Base-by-base conservation (phyloP, 306 rosid genomes). In the Vigna angularis region DNA sequence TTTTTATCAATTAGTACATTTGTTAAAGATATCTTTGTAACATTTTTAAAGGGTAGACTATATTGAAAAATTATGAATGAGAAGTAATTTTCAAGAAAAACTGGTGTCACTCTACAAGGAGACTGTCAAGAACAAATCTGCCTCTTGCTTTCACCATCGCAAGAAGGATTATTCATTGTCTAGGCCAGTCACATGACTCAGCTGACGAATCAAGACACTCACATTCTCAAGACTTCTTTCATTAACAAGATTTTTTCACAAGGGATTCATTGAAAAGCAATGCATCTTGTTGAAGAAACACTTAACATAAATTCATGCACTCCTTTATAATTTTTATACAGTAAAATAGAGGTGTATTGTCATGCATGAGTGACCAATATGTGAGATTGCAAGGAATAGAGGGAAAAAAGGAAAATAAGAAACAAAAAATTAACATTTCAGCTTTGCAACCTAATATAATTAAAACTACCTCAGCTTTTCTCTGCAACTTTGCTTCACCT, bases 381-480 rank as follows among this genome's bases (percentile, higher is more conserved):
- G 50, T 24, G 28, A 40, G 66, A 73, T 53, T 50, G 57, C 24
- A 53, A 32, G n/a, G 69, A 74, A 17, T 50, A 44, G 44, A 65
- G 52, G 47, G 47, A 14, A 72, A 14, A 11, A 9, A 11, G 18
- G 4, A 63, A n/a, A 66, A 20, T n/a, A 22, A 66, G 4, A 61
- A 10, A 49, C 47, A 76, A 36, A 8, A 22, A 72, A 57, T 55
- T 53, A 34, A 32, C 63, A 18, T 50, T 74, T 15, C 34, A 78
- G 50, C 58, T 70, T 16, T 36, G 70, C 56, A 75, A 70, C 64
- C 34, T 10, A 79, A 44, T 63, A 55, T 63, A 66, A 82, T 26
- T 62, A 82, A 66, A 59, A 51, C 83, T 50, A 95, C 99, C 99
- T 95, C 97, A 34, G 94, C 90, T 86, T 88, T 95, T 72, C 99